Base-by-base conservation (phyloP, 2,329 filamentous ascomycete genomes). In the Dothiorella sarmentorum region DNA sequence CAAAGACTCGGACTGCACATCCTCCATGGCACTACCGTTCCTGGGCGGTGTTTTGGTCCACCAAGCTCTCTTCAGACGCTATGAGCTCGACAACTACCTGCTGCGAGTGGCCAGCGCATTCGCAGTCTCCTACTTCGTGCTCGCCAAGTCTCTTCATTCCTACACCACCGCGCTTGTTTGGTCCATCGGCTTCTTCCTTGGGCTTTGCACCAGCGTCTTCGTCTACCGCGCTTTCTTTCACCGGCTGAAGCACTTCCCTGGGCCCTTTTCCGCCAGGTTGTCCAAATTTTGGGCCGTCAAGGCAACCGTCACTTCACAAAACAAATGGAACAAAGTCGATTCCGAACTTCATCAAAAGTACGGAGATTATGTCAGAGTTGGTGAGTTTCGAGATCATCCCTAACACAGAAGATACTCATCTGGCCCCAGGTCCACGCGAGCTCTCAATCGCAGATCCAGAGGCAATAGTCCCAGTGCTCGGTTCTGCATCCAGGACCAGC, bases 361-460 rank as follows among this genome's bases (percentile, higher is more conserved):
- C 27, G 59, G 59, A 17, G 59, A 61, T 15, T 61, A 61, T 31
- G 44, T 61, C 26, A 33, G 55, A 33, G 22, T 47, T 10, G 59
- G 52, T 60, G 33, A 4, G 52, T 51, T n/a, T 24, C 15, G 4
- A 26, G 7, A 10, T 17, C 29, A 17, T 20, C 7, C 4, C 10
- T 7, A 7, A 37, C 26, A 24, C 7, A 33, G 9, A 22, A 4
- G 15, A 2, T 1, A 26, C 29, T 43, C 3, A 27, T 49, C 49
- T 62, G 13, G 17, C 17, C 57, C 61, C 26, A 66, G 35, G 67
- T 7, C 66, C 65, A 40, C 61, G 66, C 35, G 67, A 68, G 49
- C 61, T 69, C 5, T 63, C 66, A 0, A 63, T 68, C 22, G 65
- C 65, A 33, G 65, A 69, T 43, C 60, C 63, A 27, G 62, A 61